phyloP scores from a whole-genome alignment of 108 stramenopile genomes.

The Conticribra weissflogii region DNA sequence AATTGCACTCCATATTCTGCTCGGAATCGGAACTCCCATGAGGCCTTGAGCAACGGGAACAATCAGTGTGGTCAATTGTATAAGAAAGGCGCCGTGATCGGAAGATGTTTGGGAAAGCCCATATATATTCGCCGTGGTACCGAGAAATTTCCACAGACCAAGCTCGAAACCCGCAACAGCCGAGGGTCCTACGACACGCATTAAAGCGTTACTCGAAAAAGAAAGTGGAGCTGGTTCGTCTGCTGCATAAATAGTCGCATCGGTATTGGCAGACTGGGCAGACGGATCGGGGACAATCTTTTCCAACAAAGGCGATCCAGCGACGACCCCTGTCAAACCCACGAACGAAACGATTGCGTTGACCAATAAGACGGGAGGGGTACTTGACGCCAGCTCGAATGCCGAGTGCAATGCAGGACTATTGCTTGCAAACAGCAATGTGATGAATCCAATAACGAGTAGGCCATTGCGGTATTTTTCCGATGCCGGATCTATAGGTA shows the following conservation, averaged over 20 bases:
- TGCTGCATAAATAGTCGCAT: not conserved
- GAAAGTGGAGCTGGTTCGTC: not conserved
- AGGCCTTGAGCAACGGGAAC: slow-evolving; percentile 71
- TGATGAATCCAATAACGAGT: slow-evolving; percentile 71
- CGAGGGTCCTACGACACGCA: slow-evolving; percentile 37
- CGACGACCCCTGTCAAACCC: slow-evolving; percentile 59
- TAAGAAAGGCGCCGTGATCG: slow-evolving; percentile 79
- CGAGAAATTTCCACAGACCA: slow-evolving; percentile 53
- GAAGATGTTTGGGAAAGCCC: slow-evolving; percentile 76
- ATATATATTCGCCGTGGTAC: slow-evolving; percentile 77
- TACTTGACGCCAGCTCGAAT: slow-evolving; percentile 38
- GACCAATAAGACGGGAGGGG: slow-evolving; percentile 64
- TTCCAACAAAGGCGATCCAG: slow-evolving; percentile 54
- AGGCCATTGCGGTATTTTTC: slow-evolving; percentile 57
- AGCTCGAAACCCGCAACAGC: slow-evolving; percentile 42
- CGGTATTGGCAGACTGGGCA: not conserved
- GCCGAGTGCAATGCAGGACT: slow-evolving; percentile 73
- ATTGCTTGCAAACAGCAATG: slow-evolving; percentile 69
- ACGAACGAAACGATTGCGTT: slow-evolving; percentile 71
- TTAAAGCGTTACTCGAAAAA: slow-evolving; percentile 16
- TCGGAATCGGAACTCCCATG: slow-evolving; percentile 73
- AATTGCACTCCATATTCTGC: slow-evolving; percentile 60
- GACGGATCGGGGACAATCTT: slow-evolving; percentile 51
- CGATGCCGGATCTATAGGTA: slow-evolving; percentile 16
- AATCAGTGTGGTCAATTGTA: slow-evolving; percentile 80